Evolutionary conservation across 1,284 basidiomycete genomes (phyloP).

Genomic region (Malassezia furfur): DNA sequence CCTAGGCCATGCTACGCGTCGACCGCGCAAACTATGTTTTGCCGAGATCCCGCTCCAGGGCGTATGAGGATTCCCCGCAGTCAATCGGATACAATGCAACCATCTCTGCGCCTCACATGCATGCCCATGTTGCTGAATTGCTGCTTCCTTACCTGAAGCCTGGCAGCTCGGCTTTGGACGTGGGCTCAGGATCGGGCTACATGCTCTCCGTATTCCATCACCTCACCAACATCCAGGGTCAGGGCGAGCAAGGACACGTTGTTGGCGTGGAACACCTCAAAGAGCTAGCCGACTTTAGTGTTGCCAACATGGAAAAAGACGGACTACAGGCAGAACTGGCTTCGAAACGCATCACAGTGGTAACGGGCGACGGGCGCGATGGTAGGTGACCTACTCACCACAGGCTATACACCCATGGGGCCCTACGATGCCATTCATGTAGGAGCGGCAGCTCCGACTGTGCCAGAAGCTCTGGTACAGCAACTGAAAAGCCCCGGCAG

Average conservation of each 20-base stretch:
- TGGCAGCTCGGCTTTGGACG: slow-evolving; percentile 66
- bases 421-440: slow-evolving; percentile 88
- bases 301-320: slow-evolving; percentile 62
- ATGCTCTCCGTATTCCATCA: slow-evolving; percentile 41
- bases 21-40: slow-evolving; percentile 57
- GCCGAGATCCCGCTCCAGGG: neutral
- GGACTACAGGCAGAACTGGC: slow-evolving; percentile 57
- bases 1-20: slow-evolving; percentile 25
- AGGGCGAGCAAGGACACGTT: slow-evolving; percentile 55
- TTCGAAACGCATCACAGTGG: slow-evolving; percentile 56
- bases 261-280: slow-evolving; percentile 83
- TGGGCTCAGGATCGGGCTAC: slow-evolving; percentile 49
- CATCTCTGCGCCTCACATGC: slow-evolving; percentile 78
- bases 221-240: slow-evolving; percentile 20
- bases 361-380: slow-evolving; percentile 70
- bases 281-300: slow-evolving; percentile 55
- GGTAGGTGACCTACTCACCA: slow-evolving; percentile 50
- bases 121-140: slow-evolving; percentile 68
- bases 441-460: slow-evolving; percentile 63
- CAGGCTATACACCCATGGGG: slow-evolving; percentile 50
- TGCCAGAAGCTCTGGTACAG: slow-evolving; percentile 62
- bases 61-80: slow-evolving; percentile 74
- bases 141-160: slow-evolving; percentile 63
- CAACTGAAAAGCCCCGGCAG: slow-evolving; percentile 69
- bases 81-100: slow-evolving; percentile 72